A percentile compares a stretch with the other conserved stretches of the same genome.
Evolutionary conservation across 176 grass and related monocot species (phyloP).

Genomic region (Lolium perenne): DNA sequence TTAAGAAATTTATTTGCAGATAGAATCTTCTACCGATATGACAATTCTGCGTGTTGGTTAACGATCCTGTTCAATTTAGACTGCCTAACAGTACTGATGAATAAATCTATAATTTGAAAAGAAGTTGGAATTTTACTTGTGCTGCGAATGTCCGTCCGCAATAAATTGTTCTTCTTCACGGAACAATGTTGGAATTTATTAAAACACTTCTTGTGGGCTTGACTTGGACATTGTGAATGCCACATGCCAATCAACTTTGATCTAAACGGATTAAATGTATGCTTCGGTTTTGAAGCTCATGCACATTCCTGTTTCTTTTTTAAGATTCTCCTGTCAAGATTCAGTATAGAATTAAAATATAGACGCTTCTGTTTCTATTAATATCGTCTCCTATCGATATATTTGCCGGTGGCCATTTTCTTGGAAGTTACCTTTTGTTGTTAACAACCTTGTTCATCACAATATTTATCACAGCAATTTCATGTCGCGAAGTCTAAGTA

Average conservation of each 20-base stretch:
- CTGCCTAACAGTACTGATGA: background rate
- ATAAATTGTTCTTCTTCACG: background rate
- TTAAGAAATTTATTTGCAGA: background rate
- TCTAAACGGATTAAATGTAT: background rate
- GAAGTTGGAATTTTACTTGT: background rate
- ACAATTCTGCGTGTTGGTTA: background rate
- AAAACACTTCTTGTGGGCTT: background rate
- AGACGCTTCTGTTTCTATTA: background rate
- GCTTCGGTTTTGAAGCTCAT: background rate
- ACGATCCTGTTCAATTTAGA: background rate
- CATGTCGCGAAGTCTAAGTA: background rate
- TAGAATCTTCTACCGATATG: background rate
- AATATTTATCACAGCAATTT: background rate
- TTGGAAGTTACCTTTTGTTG: background rate
- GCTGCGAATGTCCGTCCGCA: background rate
- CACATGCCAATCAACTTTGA: background rate
- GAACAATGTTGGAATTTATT: background rate
- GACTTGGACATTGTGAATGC: background rate
- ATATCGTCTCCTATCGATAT: background rate
- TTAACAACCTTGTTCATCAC: background rate
- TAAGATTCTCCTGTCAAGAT: background rate
- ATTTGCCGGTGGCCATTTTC: background rate
- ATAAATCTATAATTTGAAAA: background rate
- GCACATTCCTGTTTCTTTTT: background rate
- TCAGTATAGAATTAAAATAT: background rate